A percentile compares a stretch with the other conserved stretches of the same genome.
Conservation (phyloP, 257 asterid genomes). For the Leonotis leonurus region DNA sequence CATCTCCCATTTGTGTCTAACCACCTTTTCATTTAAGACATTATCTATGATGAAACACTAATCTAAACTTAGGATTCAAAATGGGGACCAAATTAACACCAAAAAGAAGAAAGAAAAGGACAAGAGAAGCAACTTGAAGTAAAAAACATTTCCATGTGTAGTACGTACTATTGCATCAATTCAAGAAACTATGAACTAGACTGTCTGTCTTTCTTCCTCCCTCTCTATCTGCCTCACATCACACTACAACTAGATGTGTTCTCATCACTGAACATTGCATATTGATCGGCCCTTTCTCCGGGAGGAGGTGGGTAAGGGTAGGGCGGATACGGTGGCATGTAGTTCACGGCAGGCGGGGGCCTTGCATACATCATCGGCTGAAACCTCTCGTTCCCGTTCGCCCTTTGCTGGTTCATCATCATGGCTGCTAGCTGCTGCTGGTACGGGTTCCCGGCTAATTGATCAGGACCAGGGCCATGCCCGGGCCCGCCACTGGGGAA, state of each 20-base stretch:
- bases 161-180: conserved; percentile 30
- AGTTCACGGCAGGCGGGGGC: conserved; percentile 83
- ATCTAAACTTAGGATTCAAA: conserved; percentile 31
- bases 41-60: conserved; percentile 33
- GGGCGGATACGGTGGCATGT: conserved; percentile 56
- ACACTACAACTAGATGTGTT: conserved; percentile 58
- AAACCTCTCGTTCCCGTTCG: conserved; percentile 83
- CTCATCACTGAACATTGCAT: conserved; percentile 59
- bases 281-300: conserved; percentile 44
- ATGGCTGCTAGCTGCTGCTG: conserved; percentile 72
- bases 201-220: background rate
- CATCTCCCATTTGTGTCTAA: conserved; percentile 21
- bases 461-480: conserved; percentile 36
- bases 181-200: conserved; percentile 24
- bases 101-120: background rate
- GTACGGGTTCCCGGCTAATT: conserved; percentile 29
- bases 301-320: conserved; percentile 58
- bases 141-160: conserved; percentile 35
- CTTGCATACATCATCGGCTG: conserved; percentile 98
- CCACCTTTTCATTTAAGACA: conserved; percentile 17
- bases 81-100: conserved; percentile 2
- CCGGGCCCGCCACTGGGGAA: conserved; percentile 45
- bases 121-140: conserved; percentile 10
- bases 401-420: conserved; percentile 96
- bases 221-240: conserved; percentile 34